Evolutionary conservation across 2,329 filamentous ascomycete species (phyloP), one percentile per base, ranked within the genome.

Genomic region (Zalaria sp.): DNA sequence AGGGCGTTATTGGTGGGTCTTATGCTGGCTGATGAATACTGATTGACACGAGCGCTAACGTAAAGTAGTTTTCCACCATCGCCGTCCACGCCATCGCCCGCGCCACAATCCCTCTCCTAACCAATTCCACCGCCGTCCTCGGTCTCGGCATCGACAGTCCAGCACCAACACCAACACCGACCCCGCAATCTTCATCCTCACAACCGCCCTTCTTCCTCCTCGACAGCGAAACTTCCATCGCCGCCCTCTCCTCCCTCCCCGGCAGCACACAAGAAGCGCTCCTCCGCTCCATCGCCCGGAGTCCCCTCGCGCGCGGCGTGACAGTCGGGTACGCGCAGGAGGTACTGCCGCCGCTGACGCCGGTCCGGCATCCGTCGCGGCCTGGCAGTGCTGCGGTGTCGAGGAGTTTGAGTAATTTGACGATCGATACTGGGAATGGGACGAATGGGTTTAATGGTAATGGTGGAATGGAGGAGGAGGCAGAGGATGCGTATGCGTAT

Each of bases 31-130:
- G 34, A 5, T 2, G 10, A 5, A 9, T 25, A 38, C 8, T 18
- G 18, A 32, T 36, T 44, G 34, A 44, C 43, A 38, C 10, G 5
- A 18, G 18, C 18, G 18, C 18, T 18, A 18, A 18, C 18, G 9
- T 5, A 8, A 25, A 10, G 26, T 25, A 44, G 43, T 11, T 36
- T 25, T 41, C 38, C 4, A 40, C 43, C 5, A 35, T 37, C 8
- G 31, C 42, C 25, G 9, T 44, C 11, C 45, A 47, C 40, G 37
- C 42, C 10, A 35, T 47, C 29, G 37, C 43, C 10, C 40, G 40
- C 27, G 29, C 25, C n/a, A 43, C 43, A 2, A 35, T 47, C 1
- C 45, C 45, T 18, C 37, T 42, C 7, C 7, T 32, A n/a, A 7
- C 29, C n/a, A 32, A n/a, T 7, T n/a, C 7, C 7, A 7, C 7